Base-by-base conservation (phyloP, 2,329 filamentous ascomycete genomes). In the Phyllosticta citrichinensis region DNA sequence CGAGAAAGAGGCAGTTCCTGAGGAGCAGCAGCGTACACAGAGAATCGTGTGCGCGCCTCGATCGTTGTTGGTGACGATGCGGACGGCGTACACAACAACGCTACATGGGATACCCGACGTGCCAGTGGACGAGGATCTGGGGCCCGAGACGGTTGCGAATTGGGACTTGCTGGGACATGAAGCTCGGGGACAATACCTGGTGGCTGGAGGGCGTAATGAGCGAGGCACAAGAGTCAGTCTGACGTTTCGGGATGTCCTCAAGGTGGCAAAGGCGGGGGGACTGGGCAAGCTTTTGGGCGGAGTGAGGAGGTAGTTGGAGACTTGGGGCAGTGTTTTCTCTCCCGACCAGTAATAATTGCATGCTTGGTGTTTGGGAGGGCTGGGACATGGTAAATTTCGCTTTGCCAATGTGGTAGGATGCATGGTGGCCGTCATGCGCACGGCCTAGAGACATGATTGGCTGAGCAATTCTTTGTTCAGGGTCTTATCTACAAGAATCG, bases 231-330 rank as follows among this genome's bases (percentile, higher is more conserved):
- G 89, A 61, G 83, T 85, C 25, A 92, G 89, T 73, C 76, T 93
- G 65, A 94, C 89, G 1, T 93, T 94, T 70, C 82, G 93, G 65
- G 92, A 97, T 76, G 93, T 97, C 51, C 76, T 93, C 65, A 89
- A 87, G 68, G 88, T 95, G 19, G 52, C 55, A 3, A 57, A 58
- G 56, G 60, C 56, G 12, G 56, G 60, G 3, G 87, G 87, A 8
- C 89, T 85, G 66, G 84, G 78, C 70, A 89, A 85, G 67, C 75
- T 92, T 59, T 85, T 82, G 63, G 79, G 82, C 57, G 68, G 80
- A 55, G 69, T 70, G 33, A 66, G 64, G 54, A 63, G 65, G 62
- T 72, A n/a, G 40, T 1, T n/a, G 17, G 3, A n/a, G 40, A n/a
- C 5, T 47, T 47, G 40, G n/a, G 40, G 40, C 40, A 47, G 40